phyloP scores from a whole-genome alignment of 768 basidiomycete genomes.

The Butyriboletus loyo region DNA sequence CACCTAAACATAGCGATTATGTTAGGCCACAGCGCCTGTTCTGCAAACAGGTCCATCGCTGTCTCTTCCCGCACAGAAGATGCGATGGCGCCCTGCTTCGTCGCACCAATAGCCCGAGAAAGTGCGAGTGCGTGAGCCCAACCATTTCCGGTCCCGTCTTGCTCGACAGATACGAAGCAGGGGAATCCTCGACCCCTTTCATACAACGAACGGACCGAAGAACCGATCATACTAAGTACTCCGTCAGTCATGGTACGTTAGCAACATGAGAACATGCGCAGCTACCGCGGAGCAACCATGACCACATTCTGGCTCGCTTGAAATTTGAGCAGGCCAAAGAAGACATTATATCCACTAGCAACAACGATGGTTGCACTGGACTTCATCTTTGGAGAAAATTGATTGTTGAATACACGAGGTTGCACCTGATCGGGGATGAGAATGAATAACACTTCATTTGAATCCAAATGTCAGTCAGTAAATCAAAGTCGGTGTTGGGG shows the following conservation, averaged over 20 bases:
- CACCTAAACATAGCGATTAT: constrained; percentile 62
- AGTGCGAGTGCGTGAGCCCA: constrained; percentile 48
- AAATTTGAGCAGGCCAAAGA: constrained; percentile 56
- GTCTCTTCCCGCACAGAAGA: constrained; percentile 63
- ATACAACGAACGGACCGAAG: constrained; percentile 59
- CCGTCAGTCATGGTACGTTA: not conserved
- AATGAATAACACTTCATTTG: constrained; percentile 51
- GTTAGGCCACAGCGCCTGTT: constrained; percentile 66
- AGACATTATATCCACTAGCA: constrained; percentile 66
- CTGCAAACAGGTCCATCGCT: constrained; percentile 62
- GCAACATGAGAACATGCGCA: not conserved
- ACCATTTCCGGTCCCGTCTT: constrained; percentile 53
- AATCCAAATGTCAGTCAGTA: not conserved
- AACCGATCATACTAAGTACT: constrained; percentile 57
- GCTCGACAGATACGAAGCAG: constrained; percentile 63
- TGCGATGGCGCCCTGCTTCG: constrained; percentile 60
- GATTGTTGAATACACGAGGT: constrained; percentile 57
- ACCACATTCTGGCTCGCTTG: constrained; percentile 53
- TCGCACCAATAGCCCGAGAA: constrained; percentile 57
- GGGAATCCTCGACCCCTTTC: constrained; percentile 60
- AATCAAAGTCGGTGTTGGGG: not conserved
- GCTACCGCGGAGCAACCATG: constrained; percentile 61
- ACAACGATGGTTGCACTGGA: constrained; percentile 48
- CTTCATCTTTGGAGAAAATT: constrained; percentile 51
- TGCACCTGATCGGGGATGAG: constrained; percentile 65